Evolutionary conservation across 2,329 filamentous ascomycete genomes (phyloP).

Genomic region (Davidsoniella eucalypti): DNA sequence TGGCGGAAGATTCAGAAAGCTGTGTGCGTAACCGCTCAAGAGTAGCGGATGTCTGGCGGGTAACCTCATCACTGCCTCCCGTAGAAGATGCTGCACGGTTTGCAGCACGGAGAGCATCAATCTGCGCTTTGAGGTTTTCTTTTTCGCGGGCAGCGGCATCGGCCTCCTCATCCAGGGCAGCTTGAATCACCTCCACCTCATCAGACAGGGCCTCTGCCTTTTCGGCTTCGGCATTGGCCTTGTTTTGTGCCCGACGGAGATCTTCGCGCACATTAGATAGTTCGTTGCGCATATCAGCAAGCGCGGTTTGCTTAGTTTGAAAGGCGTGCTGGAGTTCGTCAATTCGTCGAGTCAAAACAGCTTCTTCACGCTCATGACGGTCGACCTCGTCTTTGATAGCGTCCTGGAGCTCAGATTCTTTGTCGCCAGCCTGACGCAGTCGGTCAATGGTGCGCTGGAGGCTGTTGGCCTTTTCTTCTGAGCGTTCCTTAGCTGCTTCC

Average conservation of each 20-base stretch:
- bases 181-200: constrained; percentile 58
- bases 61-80: constrained; percentile 15
- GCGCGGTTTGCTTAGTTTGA: constrained; percentile 44
- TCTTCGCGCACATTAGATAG: constrained; percentile 51
- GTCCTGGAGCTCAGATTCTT: constrained; percentile 50
- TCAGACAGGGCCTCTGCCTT: constrained; percentile 55
- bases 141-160: constrained; percentile 31
- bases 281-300: constrained; percentile 50
- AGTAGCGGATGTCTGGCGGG: constrained; percentile 14
- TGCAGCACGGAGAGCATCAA: constrained; percentile 16
- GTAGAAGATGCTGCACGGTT: constrained; percentile 16
- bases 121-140: constrained; percentile 17
- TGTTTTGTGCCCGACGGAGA: constrained; percentile 48
- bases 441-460: constrained; percentile 56
- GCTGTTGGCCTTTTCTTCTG: constrained; percentile 49
- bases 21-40: constrained; percentile 37
- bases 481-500: constrained; percentile 47
- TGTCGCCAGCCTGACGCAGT: constrained; percentile 51
- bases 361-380: constrained; percentile 56
- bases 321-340: constrained; percentile 58
- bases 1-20: constrained; percentile 39
- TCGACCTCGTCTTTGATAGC: constrained; percentile 54
- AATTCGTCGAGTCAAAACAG: constrained; percentile 54
- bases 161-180: constrained; percentile 46
- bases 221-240: constrained; percentile 44